Evolutionary conservation across 2,329 filamentous ascomycete genomes (phyloP).

Genomic region (Nemania sp.): DNA sequence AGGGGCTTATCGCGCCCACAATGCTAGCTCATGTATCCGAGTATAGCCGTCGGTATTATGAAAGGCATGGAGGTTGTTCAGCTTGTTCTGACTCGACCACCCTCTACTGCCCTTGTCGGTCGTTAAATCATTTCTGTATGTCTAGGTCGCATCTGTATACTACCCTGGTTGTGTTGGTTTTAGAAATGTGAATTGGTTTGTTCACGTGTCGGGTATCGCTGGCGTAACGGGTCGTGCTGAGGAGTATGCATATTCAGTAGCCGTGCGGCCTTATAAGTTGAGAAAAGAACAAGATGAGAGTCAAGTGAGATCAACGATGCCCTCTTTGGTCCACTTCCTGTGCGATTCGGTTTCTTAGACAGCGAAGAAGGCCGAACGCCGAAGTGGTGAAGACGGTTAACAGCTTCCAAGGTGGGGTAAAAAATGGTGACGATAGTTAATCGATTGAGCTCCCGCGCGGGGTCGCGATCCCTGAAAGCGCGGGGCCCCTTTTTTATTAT

Average conservation of each 20-base stretch:
- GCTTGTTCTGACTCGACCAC: background rate
- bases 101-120: background rate
- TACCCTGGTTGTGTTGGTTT: background rate
- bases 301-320: background rate
- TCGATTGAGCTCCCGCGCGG: slow-evolving; percentile 9
- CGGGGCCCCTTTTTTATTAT: slow-evolving; percentile 4
- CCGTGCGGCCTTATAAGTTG: background rate
- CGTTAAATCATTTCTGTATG: slow-evolving; percentile 22
- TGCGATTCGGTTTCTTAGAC: background rate
- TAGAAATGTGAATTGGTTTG: background rate
- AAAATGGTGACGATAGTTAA: slow-evolving; percentile 7
- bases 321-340: too few species aligned
- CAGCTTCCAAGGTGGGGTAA: slow-evolving; percentile 13
- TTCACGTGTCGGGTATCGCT: background rate
- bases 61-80: background rate
- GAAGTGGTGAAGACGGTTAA: background rate
- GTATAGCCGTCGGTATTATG: background rate
- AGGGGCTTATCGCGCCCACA: background rate
- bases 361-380: background rate
- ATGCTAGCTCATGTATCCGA: background rate
- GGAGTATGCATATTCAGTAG: background rate
- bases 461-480: slow-evolving; percentile 2
- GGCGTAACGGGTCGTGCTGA: background rate
- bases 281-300: background rate
- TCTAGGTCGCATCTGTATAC: slow-evolving; percentile 17